Percentiles rank a stretch among this genome's conserved stretches.
Conservation (phyloP, 2,329 filamentous ascomycete species). For the Pseudogymnoascus sp. region DNA sequence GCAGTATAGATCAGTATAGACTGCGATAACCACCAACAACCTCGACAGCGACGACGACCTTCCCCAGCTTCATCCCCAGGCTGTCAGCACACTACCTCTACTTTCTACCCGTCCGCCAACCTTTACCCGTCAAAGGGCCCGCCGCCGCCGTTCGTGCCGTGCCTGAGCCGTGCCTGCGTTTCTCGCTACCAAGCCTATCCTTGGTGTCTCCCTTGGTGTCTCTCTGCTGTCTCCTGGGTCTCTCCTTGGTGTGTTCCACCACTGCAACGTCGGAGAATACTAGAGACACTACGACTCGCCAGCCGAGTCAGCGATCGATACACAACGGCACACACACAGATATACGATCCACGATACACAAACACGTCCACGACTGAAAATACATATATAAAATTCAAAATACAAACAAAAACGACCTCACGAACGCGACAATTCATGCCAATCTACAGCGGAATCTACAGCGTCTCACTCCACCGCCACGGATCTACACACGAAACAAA, state of each 20-base stretch:
- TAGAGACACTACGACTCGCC: not conserved
- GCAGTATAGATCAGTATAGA: not conserved
- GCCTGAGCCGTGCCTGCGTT: not conserved
- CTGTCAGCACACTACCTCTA: not conserved
- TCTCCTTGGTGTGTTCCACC: not conserved
- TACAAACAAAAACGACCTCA: not conserved
- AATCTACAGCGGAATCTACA: not conserved
- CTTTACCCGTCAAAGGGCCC: not conserved
- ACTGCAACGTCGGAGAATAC: conserved; percentile 6
- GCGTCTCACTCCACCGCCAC: not conserved
- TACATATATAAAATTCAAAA: not conserved
- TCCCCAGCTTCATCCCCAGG: not conserved
- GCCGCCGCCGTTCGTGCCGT: conserved; percentile 1
- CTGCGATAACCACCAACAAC: not conserved
- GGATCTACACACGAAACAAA: not conserved
- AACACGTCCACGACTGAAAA: not conserved
- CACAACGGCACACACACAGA: not conserved
- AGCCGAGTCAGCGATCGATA: conserved; percentile 1
- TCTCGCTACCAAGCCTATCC: not conserved
- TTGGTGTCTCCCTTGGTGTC: not conserved
- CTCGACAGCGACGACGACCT: not conserved
- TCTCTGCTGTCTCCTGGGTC: not conserved
- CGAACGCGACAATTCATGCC: not conserved
- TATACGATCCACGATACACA: not conserved
- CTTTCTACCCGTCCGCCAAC: not conserved